These are phyloP conservation scores for Kuraishia cidri DNA, from an alignment of 805 yeast species.

Conservation along the genomic window DNA sequence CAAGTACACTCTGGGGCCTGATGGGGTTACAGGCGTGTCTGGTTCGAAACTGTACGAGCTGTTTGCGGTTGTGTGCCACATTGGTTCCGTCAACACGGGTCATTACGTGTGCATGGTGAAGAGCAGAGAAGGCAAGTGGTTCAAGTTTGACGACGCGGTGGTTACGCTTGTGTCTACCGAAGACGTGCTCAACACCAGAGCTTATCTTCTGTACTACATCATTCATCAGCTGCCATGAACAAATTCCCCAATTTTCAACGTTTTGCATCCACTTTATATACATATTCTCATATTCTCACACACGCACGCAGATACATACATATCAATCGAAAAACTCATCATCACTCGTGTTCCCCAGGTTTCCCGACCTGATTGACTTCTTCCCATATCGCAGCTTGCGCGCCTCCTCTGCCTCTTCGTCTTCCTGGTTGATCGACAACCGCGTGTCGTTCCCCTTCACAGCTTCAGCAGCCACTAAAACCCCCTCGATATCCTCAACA, in stretches of 20 bases:
- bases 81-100: constrained; percentile 92
- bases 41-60: constrained; percentile 57
- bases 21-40: neutral
- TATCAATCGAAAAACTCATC: constrained; percentile 45
- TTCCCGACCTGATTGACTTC: constrained; percentile 34
- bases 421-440: constrained; percentile 49
- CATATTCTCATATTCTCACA: too few species aligned
- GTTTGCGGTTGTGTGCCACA: constrained; percentile 81
- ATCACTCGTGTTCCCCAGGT: constrained; percentile 27
- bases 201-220: constrained; percentile 72
- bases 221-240: constrained; percentile 27
- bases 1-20: constrained; percentile 31
- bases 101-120: constrained; percentile 83
- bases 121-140: constrained; percentile 72
- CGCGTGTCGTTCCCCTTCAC: constrained; percentile 62
- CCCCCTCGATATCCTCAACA: constrained; percentile 60
- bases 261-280: neutral
- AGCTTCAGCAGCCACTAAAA: constrained; percentile 60
- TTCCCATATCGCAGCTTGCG: constrained; percentile 45
- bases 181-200: constrained; percentile 62
- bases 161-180: constrained; percentile 57
- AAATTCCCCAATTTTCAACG: neutral
- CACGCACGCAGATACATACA: too few species aligned
- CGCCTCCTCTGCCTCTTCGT: constrained; percentile 47
- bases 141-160: constrained; percentile 82